phyloP scores from a whole-genome alignment of 306 rosid genomes.

The Gillenia trifoliata region DNA sequence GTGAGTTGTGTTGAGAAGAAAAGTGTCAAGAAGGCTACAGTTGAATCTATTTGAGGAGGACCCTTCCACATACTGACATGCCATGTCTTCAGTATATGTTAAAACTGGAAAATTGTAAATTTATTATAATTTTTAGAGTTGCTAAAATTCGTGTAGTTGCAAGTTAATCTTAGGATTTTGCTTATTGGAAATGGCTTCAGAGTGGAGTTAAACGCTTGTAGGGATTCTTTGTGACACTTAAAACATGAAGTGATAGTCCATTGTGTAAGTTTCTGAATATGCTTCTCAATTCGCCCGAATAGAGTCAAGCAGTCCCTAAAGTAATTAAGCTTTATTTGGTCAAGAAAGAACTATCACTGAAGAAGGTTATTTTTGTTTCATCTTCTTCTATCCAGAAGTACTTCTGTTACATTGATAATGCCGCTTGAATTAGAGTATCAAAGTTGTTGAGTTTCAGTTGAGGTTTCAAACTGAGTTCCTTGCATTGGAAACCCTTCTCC shows the following conservation, averaged over 20 bases:
- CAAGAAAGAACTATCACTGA: too few relatives aligned
- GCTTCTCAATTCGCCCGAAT: not conserved
- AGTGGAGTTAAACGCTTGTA: too few relatives aligned
- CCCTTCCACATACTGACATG: constrained; percentile 94
- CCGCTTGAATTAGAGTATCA: too few relatives aligned
- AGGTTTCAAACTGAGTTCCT: too few relatives aligned
- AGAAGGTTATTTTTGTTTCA: too few relatives aligned
- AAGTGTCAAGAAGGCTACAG: constrained; percentile 62
- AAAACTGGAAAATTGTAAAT: not conserved
- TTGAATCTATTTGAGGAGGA: constrained; percentile 82
- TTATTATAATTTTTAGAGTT: not conserved
- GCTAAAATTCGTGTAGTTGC: not conserved
- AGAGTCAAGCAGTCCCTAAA: not conserved
- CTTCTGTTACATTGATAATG: too few relatives aligned
- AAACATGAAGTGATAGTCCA: not conserved
- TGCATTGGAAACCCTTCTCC: too few relatives aligned
- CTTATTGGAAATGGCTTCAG: not conserved
- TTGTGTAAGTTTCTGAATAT: not conserved
- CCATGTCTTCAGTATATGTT: constrained; percentile 64
- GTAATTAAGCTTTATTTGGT: not conserved
- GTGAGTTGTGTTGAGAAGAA: constrained; percentile 55
- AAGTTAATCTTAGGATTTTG: not conserved
- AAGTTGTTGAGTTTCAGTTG: too few relatives aligned
- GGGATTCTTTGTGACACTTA: not conserved
- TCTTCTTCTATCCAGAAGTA: not conserved